phyloP scores from a whole-genome alignment of 164 flowering plant genomes.

The Santalum album region DNA sequence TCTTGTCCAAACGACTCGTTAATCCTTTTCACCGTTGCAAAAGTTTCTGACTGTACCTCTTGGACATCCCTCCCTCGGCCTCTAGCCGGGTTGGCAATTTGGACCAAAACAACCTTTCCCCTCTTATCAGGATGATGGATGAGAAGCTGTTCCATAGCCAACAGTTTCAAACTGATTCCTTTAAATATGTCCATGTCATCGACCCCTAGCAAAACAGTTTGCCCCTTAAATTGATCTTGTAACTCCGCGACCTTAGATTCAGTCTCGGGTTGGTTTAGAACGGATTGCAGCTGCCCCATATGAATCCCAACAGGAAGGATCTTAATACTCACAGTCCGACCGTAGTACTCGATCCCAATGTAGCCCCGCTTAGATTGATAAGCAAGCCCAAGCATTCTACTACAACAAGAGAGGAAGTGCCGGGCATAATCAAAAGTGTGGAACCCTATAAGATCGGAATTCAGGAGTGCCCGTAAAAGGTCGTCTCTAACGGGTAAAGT shows the following conservation, averaged over 20 bases:
- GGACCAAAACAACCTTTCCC: conserved; percentile 50
- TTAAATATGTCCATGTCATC: conserved; percentile 71
- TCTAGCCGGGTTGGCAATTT: conserved; percentile 61
- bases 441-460: conserved; percentile 56
- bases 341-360: conserved; percentile 54
- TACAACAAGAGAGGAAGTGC: conserved; percentile 63
- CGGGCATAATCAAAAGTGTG: conserved; percentile 63
- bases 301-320: conserved; percentile 61
- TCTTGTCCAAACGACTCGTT: conserved; percentile 32
- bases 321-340: conserved; percentile 54
- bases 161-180: conserved; percentile 52
- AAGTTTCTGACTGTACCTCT: conserved; percentile 44
- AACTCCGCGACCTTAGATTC: conserved; percentile 31
- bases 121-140: conserved; percentile 39
- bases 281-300: conserved; percentile 42
- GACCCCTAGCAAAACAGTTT: conserved; percentile 48
- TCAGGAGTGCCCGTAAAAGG: conserved; percentile 44
- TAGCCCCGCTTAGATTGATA: conserved; percentile 59
- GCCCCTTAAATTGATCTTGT: conserved; percentile 23
- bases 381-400: conserved; percentile 60
- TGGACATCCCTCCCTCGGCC: conserved; percentile 54
- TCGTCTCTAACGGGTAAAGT: conserved; percentile 56
- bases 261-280: conserved; percentile 42
- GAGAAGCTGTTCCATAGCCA: conserved; percentile 54
- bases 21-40: conserved; percentile 35